phyloP scores from a whole-genome alignment of 768 basidiomycete species.

The Suillus decipiens region DNA sequence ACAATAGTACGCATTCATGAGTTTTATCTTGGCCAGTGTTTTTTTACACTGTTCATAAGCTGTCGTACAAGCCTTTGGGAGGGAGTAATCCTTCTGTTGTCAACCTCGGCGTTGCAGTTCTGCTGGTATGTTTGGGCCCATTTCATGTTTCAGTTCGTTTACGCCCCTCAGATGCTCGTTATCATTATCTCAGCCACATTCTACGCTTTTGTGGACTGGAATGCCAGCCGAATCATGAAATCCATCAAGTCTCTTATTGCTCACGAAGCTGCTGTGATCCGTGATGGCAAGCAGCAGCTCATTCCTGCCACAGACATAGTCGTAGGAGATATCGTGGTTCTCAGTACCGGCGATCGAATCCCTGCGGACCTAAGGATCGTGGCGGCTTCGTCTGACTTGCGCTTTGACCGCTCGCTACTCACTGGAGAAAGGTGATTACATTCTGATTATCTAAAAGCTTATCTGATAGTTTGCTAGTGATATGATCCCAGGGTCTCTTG shows the following conservation, averaged over 20 bases:
- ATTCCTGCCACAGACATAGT: slow-evolving; percentile 56
- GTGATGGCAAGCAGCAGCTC: slow-evolving; percentile 49
- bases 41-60: slow-evolving; percentile 30
- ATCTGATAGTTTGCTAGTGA: slow-evolving; percentile 12
- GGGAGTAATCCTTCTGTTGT: slow-evolving; percentile 39
- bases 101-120: slow-evolving; percentile 54
- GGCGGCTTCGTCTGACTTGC: slow-evolving; percentile 50
- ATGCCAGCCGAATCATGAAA: slow-evolving; percentile 51
- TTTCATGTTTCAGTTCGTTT: slow-evolving; percentile 5
- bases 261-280: slow-evolving; percentile 55
- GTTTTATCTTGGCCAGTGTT: background rate
- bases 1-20: slow-evolving; percentile 35
- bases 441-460: slow-evolving; percentile 3
- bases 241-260: slow-evolving; percentile 62
- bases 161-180: slow-evolving; percentile 39
- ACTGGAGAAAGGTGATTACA: slow-evolving; percentile 46
- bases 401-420: slow-evolving; percentile 54
- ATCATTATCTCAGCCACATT: slow-evolving; percentile 45
- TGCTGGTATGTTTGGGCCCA: slow-evolving; percentile 40
- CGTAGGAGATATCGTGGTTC: slow-evolving; percentile 55
- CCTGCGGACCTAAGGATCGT: slow-evolving; percentile 62
- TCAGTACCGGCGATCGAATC: slow-evolving; percentile 56
- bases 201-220: slow-evolving; percentile 54
- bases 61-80: slow-evolving; percentile 55
- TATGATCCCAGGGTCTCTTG: slow-evolving; percentile 39